Evolutionary conservation across 768 basidiomycete genomes (phyloP), one percentile per base, ranked within the genome.

Genomic region (Mycena indigotica): DNA sequence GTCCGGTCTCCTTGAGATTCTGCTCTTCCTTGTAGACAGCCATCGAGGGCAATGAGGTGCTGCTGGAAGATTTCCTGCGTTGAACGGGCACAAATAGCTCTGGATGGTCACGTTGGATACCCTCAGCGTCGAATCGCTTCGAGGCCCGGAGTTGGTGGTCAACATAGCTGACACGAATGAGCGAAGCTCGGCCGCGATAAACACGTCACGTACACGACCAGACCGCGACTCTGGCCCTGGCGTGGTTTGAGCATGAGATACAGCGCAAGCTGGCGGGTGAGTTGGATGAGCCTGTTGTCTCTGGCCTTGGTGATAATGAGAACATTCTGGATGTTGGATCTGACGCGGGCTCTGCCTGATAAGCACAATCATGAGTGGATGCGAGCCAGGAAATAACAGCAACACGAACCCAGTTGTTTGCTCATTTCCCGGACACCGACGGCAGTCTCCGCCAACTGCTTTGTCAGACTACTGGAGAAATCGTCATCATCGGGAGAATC

Each of bases 371-470:
- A 56, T 57, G 58, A 62, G 69, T 58, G 23, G 52, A 51, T 30
- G 49, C 29, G 29, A 35, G 46, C 30, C 26, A 50, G 38, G 50
- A 40, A 49, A 49, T 52, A 32, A 52, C 40, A n/a, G n/a, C n/a
- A 48, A 61, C 30, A 75, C 81, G 67, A 65, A 93, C 96, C 97
- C 17, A 99, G 87, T 72, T 96, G 93, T 73, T 96, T 96, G 84
- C 94, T 96, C 94, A 98, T 95, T 75, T 99, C 97, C 48, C 97
- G 83, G 12, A 99, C 97, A 35, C 94, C 91, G 13, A 94, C 92
- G 17, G 97, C 97, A 19, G 97, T 99, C 76, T 96, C 96, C 6
- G 96, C 97, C 15, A 99, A 80, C 65, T 95, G 93, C 69, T 84
- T 88, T 5, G 97, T 98, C 66, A 98, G 73, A 69, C 88, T 95